A percentile compares a stretch with the other conserved stretches of the same genome.
These are phyloP conservation scores for Apiospora pterosperma DNA, from an alignment of 2,329 filamentous ascomycete genomes.

Conservation along the genomic window DNA sequence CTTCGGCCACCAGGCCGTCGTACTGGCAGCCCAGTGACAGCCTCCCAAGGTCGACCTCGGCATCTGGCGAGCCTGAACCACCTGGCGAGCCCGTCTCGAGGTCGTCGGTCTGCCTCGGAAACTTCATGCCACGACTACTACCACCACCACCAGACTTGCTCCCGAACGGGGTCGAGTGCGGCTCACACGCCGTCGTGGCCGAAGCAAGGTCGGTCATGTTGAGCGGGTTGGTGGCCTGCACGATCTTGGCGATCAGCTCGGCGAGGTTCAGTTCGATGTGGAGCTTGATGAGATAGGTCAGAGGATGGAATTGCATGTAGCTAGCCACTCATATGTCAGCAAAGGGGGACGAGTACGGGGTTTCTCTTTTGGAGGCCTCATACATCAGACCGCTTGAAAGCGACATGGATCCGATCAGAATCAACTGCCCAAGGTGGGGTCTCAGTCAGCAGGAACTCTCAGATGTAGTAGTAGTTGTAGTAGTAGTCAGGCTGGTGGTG, in stretches of 20 bases:
- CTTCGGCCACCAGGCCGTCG: too few relatives aligned
- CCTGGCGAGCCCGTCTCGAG: too few relatives aligned
- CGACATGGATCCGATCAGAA: constrained; percentile 39
- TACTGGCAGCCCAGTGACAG: too few relatives aligned
- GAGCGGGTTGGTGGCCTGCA: constrained; percentile 6
- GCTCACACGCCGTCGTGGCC: neutral
- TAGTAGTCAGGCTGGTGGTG: too few relatives aligned
- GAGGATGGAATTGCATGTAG: constrained; percentile 49
- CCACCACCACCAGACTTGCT: too few relatives aligned
- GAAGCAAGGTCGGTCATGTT: neutral
- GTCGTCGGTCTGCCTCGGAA: too few relatives aligned
- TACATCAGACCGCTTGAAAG: constrained; percentile 40
- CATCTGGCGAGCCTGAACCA: too few relatives aligned
- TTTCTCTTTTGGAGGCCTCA: neutral
- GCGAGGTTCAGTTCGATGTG: constrained; percentile 55
- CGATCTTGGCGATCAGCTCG: constrained; percentile 42
- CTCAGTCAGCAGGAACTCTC: too few relatives aligned
- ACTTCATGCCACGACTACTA: too few relatives aligned
- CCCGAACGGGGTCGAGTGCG: neutral
- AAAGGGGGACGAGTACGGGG: neutral
- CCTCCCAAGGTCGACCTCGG: too few relatives aligned
- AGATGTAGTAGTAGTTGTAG: too few relatives aligned
- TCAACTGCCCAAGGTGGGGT: neutral
- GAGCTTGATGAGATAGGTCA: constrained; percentile 51
- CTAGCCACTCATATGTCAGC: constrained; percentile 7